These are phyloP conservation scores for Euphorbia peplus DNA, from an alignment of 345 rosid species.

Conservation along the genomic window DNA sequence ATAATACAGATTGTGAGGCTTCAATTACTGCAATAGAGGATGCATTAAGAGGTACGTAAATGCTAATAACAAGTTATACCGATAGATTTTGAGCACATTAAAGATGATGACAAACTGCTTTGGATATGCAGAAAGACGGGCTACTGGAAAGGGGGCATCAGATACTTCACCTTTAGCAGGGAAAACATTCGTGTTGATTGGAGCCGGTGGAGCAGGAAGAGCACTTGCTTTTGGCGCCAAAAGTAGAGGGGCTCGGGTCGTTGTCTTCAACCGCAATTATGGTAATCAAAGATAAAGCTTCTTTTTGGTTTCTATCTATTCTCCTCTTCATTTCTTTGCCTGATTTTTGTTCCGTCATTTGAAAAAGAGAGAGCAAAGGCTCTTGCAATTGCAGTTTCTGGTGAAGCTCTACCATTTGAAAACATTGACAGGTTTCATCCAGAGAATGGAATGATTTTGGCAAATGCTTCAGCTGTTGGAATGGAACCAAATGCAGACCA, in stretches of 20 bases:
- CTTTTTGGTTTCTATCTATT: not conserved
- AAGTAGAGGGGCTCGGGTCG: conserved; percentile 47
- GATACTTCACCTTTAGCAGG: conserved; percentile 37
- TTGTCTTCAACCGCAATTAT: conserved; percentile 52
- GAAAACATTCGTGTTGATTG: conserved; percentile 50
- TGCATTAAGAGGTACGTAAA: conserved; percentile 31
- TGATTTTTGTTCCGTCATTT: not conserved
- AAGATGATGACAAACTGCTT: not conserved
- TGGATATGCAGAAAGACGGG: conserved; percentile 9
- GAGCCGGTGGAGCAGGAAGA: conserved; percentile 69
- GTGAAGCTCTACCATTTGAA: conserved; percentile 40
- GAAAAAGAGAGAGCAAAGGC: conserved; percentile 48
- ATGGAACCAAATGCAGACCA: conserved; percentile 53
- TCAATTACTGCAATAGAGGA: conserved; percentile 46
- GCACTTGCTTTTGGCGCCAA: conserved; percentile 61
- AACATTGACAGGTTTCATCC: conserved; percentile 39
- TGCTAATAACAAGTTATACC: not conserved
- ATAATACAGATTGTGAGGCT: conserved; percentile 48
- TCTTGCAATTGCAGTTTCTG: conserved; percentile 51
- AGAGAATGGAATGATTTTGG: conserved; percentile 53
- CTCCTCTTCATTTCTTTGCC: not conserved
- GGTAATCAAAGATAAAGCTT: conserved; percentile 23
- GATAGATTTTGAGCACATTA: not conserved
- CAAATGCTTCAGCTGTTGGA: conserved; percentile 60
- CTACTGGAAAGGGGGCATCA: not conserved